These are phyloP conservation scores for Primulina tabacum DNA, from an alignment of 257 asterid species.

Conservation along the genomic window DNA sequence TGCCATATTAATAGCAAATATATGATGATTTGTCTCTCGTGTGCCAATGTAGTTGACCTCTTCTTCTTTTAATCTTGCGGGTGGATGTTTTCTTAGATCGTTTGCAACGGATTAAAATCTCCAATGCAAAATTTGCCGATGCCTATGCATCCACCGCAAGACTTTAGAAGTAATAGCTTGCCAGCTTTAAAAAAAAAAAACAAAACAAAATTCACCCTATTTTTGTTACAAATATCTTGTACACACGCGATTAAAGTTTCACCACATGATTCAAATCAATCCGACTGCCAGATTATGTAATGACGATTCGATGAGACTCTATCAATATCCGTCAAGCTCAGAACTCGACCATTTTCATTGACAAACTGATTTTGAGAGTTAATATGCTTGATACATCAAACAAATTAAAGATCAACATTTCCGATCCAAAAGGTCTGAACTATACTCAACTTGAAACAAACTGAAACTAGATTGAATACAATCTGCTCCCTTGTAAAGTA, in stretches of 20 bases:
- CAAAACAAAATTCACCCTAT: not conserved
- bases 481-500: constrained; percentile 13
- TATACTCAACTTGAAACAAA: constrained; percentile 17
- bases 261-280: constrained; percentile 24
- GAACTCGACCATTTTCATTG: not conserved
- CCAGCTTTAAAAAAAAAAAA: no score
- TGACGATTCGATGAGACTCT: not conserved
- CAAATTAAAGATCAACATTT: constrained; percentile 11
- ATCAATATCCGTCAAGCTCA: constrained; percentile 21
- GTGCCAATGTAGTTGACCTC: not conserved
- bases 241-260: no score
- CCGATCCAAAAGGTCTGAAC: constrained; percentile 9
- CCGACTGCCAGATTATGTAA: constrained; percentile 10
- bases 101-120: no score
- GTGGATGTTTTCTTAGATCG: no score
- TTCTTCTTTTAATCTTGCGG: no score
- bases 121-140: no score
- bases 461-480: constrained; percentile 15
- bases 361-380: constrained; percentile 10
- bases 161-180: no score
- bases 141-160: no score
- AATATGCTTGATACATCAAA: constrained; percentile 13
- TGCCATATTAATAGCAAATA: no score
- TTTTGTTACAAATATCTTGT: not conserved
- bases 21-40: no score